A percentile compares a stretch with the other conserved stretches of the same genome.
Conservation (phyloP, 352 stramenopile species). For the Thalassiosira exigua region DNA sequence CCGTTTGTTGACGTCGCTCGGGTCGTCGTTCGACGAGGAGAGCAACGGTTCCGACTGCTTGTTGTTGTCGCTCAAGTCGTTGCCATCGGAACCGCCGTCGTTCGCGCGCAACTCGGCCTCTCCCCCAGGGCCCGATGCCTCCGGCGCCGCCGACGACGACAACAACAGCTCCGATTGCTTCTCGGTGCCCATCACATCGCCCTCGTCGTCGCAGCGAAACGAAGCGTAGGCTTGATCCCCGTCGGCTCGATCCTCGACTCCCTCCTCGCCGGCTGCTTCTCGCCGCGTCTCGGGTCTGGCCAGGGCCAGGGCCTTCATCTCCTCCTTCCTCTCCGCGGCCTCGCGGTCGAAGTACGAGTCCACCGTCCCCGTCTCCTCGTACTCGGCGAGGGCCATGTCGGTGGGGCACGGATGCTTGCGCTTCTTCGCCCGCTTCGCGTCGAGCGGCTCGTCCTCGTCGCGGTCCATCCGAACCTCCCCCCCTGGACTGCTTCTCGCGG, state of each 20-base stretch:
- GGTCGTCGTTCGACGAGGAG: conserved; percentile 1
- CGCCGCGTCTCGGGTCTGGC: not conserved
- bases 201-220: conserved; percentile 7
- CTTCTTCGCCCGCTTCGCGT: conserved; percentile 12
- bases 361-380: conserved; percentile 24
- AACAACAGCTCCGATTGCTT: conserved; percentile 33
- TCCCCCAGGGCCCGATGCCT: too few relatives aligned
- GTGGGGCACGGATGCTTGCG: conserved; percentile 11
- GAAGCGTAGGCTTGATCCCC: conserved; percentile 12
- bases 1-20: not conserved
- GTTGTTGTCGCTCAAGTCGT: too few relatives aligned
- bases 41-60: conserved; percentile 14
- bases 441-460: conserved; percentile 5
- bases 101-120: too few relatives aligned
- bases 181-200: conserved; percentile 9
- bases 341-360: conserved; percentile 28
- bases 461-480: conserved; percentile 10
- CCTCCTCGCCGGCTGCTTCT: not conserved
- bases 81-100: too few relatives aligned
- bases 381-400: conserved; percentile 29
- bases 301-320: too few relatives aligned
- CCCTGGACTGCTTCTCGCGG: conserved; percentile 8
- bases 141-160: not conserved
- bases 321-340: conserved; percentile 21
- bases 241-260: not conserved